Conservation (phyloP, 257 asterid genomes). For the Petrea volubilis region DNA sequence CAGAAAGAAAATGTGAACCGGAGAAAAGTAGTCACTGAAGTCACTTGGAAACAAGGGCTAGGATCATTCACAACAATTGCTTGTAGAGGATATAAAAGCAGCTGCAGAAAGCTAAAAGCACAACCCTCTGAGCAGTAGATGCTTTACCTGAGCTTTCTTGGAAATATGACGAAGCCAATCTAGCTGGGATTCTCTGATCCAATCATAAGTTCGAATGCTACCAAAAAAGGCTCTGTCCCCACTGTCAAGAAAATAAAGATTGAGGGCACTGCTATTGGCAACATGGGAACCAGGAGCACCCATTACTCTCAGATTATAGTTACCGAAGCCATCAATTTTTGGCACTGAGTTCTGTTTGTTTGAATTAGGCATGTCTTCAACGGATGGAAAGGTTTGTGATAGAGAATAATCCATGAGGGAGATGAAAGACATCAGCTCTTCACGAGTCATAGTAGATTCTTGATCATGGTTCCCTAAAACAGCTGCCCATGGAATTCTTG, state of each 20-base stretch:
- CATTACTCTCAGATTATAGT: slow-evolving; percentile 65
- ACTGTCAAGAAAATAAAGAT: slow-evolving; percentile 85
- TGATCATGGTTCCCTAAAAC: slow-evolving; percentile 96
- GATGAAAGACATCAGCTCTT: slow-evolving; percentile 83
- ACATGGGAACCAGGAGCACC: slow-evolving; percentile 79
- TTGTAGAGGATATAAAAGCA: too few species aligned
- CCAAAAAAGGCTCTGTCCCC: slow-evolving; percentile 82
- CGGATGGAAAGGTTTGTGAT: slow-evolving; percentile 76
- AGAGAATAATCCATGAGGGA: slow-evolving; percentile 93
- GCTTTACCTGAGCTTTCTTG: slow-evolving; percentile 48
- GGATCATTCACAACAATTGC: too few species aligned
- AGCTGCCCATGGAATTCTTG: slow-evolving; percentile 91
- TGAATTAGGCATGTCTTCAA: slow-evolving; percentile 31
- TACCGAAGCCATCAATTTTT: slow-evolving; percentile 81
- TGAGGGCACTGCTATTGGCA: slow-evolving; percentile 70
- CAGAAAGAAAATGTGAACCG: too few species aligned
- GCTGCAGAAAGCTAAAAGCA: too few species aligned
- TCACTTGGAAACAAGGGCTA: too few species aligned
- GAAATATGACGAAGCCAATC: slow-evolving; percentile 73
- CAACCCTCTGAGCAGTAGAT: background rate
- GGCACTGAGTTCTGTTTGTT: slow-evolving; percentile 24
- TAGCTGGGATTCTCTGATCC: slow-evolving; percentile 96
- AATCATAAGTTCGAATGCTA: slow-evolving; percentile 75
- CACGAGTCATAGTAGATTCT: slow-evolving; percentile 92
- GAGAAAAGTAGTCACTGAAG: too few species aligned